Evolutionary conservation across 108 stramenopile genomes (phyloP).

Genomic region (Phaeodactylum tricornutum): DNA sequence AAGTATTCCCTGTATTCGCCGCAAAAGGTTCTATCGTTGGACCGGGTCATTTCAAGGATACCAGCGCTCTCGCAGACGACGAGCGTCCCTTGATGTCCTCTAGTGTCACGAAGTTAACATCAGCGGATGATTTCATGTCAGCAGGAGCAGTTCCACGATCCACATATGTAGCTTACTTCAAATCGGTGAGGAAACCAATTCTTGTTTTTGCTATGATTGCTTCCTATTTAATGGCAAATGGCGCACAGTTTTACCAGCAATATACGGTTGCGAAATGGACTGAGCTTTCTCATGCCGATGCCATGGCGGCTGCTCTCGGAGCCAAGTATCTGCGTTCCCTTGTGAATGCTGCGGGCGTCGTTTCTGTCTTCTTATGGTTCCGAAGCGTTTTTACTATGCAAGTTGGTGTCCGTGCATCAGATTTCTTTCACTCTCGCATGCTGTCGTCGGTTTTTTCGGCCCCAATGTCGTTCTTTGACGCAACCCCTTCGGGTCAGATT

Average conservation of each 20-base stretch:
- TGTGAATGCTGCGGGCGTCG: conserved; percentile 53
- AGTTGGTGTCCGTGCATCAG: conserved; percentile 56
- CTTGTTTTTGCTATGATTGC: conserved; percentile 43
- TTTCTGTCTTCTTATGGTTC: conserved; percentile 56
- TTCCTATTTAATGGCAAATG: conserved; percentile 57
- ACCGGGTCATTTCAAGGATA: no score
- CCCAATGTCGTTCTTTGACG: conserved; percentile 86
- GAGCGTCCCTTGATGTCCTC: no score
- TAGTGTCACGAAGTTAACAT: conserved; percentile 19
- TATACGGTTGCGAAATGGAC: conserved; percentile 71
- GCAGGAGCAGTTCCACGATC: conserved; percentile 57
- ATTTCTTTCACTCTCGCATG: conserved; percentile 58
- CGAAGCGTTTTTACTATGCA: conserved; percentile 59
- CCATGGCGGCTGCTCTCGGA: conserved; percentile 40
- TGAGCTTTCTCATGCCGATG: conserved; percentile 32
- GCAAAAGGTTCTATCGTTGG: no score
- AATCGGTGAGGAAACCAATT: conserved; percentile 50
- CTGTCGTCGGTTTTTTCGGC: conserved; percentile 74
- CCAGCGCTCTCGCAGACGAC: no score
- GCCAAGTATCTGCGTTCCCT: conserved; percentile 41
- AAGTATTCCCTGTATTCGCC: no score
- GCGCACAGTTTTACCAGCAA: conserved; percentile 77
- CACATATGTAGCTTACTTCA: conserved; percentile 67
- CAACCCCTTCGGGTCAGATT: conserved; percentile 87
- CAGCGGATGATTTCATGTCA: conserved; percentile 70